A percentile compares a stretch with the other conserved stretches of the same genome.
Conservation (phyloP, 805 yeast genomes). For the Yarrowia sp. region DNA sequence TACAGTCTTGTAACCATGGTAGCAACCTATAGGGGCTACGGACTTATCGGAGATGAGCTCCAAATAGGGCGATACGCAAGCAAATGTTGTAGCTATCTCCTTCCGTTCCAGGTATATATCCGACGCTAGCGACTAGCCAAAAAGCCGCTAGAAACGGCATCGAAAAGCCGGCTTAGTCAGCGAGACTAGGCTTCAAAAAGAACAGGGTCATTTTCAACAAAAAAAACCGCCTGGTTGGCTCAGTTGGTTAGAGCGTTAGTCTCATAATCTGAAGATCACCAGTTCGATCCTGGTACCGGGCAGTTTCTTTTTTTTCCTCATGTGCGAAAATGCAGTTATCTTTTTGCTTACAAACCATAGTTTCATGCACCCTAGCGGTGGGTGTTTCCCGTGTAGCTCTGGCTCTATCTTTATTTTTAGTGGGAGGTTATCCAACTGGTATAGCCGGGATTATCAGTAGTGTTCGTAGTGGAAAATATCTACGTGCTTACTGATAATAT, state of each 20-base stretch:
- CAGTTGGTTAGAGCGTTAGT: constrained; percentile 38
- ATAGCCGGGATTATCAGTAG: no score
- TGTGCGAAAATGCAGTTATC: background rate
- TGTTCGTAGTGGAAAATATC: no score
- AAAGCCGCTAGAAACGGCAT: background rate
- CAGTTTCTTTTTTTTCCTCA: background rate
- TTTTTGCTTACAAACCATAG: background rate
- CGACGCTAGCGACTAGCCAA: background rate
- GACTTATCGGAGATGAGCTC: constrained; percentile 1
- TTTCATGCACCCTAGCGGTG: no score
- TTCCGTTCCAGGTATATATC: background rate
- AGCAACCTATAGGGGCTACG: background rate
- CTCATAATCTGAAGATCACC: constrained; percentile 38
- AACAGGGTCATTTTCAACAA: background rate
- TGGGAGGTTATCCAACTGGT: no score
- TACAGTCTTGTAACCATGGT: background rate
- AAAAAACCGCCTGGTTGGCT: constrained; percentile 34
- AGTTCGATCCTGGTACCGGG: constrained; percentile 38
- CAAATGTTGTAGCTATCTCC: background rate
- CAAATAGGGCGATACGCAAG: background rate
- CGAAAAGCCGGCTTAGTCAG: background rate
- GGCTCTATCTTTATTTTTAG: no score
- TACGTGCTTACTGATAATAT: no score
- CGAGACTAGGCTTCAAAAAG: background rate
- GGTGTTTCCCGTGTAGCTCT: no score